Evolutionary conservation across 1,139 yeast genomes (phyloP), one percentile per base, ranked within the genome.

Genomic region (Chernovozyma sophiae-reginae): DNA sequence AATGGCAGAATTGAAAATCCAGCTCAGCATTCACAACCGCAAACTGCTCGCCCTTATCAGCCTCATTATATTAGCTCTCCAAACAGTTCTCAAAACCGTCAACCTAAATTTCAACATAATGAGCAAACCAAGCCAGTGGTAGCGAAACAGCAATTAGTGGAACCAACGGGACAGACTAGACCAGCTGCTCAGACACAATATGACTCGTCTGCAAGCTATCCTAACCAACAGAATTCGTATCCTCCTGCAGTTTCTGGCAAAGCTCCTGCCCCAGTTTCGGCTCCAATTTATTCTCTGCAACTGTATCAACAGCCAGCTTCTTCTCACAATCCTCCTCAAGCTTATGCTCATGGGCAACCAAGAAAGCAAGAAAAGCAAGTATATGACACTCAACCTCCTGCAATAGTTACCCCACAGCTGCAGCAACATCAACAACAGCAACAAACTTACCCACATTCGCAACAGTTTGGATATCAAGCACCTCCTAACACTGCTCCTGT

Each of bases 61-160:
- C 38, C 41, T 10, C 34, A 47, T 25, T 59, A 56, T 34, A 66
- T 65, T 29, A 49, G 58, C 7, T 61, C 68, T 12, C 72, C 72
- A 14, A 64, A 60, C 42, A 49, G 51, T 25, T 49, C 64, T 6
- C 71, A 65, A 43, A 65, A 64, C 41, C 56, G 54, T 30, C 22
- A 49, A 1, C 54, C 55, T 18, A 38, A 44, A 10, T 52, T 50
- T 31, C 25, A 26, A 26, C 17, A 26, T 6, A 12, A 6, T 20
- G 23, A 10, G 6, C 23, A 20, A 20, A 10, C 8, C 10, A 10
- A 20, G 23, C 23, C 6, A 10, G 10, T 7, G 10, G 6, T 20
- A 10, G 23, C 6, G 8, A 20, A 20, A 10, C 10, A 20, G 8
- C 23, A 20, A 20, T 20, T 20, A 20, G 23, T 7, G 23, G 23